Percentiles rank a stretch among this genome's conserved stretches.
phyloP scores from a whole-genome alignment of 805 yeast species.

The Kuraishia hungarica region DNA sequence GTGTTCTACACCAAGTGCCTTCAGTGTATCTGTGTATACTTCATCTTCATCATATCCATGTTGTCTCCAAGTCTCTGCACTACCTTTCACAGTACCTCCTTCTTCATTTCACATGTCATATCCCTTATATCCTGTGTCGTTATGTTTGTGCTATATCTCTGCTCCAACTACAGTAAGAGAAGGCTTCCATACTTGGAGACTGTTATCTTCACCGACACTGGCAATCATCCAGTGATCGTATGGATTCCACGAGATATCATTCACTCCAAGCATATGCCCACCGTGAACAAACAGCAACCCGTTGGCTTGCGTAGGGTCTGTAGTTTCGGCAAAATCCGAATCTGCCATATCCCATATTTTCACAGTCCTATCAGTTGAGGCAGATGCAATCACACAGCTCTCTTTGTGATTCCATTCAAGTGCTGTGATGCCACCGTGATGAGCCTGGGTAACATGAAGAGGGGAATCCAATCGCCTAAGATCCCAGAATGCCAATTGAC shows the following conservation, averaged over 20 bases:
- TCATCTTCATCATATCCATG: no score
- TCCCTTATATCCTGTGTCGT: no score
- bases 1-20: no score
- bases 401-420: conserved; percentile 64
- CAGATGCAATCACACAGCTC: conserved; percentile 51
- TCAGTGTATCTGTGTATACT: no score
- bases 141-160: neutral
- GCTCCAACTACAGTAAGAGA: conserved; percentile 4
- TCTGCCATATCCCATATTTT: conserved; percentile 49
- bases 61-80: no score
- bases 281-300: conserved; percentile 57
- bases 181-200: conserved; percentile 84
- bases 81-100: no score
- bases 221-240: conserved; percentile 64
- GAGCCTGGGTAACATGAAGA: conserved; percentile 22
- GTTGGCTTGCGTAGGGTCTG: conserved; percentile 2
- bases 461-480: conserved; percentile 35
- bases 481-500: conserved; percentile 57
- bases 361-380: conserved; percentile 56
- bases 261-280: conserved; percentile 84
- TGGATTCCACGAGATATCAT: conserved; percentile 77
- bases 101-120: no score
- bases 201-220: conserved; percentile 77
- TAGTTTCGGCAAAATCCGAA: conserved; percentile 6
- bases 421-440: conserved; percentile 50